A percentile compares a stretch with the other conserved stretches of the same genome.
These are phyloP conservation scores for Ustulina deusta DNA, from an alignment of 2,329 filamentous ascomycete species.

Conservation along the genomic window DNA sequence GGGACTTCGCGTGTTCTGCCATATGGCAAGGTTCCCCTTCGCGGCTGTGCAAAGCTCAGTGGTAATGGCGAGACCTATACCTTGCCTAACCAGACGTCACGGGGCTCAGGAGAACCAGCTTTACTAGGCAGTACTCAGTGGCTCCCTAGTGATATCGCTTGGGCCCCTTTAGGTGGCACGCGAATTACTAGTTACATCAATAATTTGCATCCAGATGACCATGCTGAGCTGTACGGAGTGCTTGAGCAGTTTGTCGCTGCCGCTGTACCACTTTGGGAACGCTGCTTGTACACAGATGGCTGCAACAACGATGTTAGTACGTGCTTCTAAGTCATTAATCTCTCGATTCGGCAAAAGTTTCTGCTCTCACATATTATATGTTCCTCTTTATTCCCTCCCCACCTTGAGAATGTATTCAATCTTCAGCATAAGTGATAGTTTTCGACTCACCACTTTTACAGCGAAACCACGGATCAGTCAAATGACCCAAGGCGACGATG, in stretches of 20 bases:
- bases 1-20: conserved; percentile 59
- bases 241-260: conserved; percentile 58
- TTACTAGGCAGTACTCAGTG: conserved; percentile 55
- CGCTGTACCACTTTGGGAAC: conserved; percentile 61
- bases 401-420: no score
- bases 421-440: not conserved
- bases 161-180: conserved; percentile 52
- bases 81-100: not conserved
- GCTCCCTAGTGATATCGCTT: conserved; percentile 64
- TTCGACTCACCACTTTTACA: not conserved
- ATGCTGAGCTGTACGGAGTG: conserved; percentile 55
- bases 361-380: not conserved
- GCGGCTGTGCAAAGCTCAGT: conserved; percentile 45
- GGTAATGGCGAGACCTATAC: conserved; percentile 49
- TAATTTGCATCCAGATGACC: conserved; percentile 61
- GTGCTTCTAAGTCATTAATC: conserved; percentile 7
- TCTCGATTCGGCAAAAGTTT: not conserved
- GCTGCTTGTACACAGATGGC: conserved; percentile 33
- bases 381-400: not conserved
- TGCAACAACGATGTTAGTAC: conserved; percentile 10
- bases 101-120: not conserved
- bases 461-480: conserved; percentile 36
- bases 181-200: conserved; percentile 65
- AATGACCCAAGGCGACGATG: conserved; percentile 8
- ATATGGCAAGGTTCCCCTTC: conserved; percentile 52